Evolutionary conservation across 495 filamentous ascomycete species (phyloP), one percentile per base, ranked within the genome.

Genomic region (Chlorociboria aeruginascens): DNA sequence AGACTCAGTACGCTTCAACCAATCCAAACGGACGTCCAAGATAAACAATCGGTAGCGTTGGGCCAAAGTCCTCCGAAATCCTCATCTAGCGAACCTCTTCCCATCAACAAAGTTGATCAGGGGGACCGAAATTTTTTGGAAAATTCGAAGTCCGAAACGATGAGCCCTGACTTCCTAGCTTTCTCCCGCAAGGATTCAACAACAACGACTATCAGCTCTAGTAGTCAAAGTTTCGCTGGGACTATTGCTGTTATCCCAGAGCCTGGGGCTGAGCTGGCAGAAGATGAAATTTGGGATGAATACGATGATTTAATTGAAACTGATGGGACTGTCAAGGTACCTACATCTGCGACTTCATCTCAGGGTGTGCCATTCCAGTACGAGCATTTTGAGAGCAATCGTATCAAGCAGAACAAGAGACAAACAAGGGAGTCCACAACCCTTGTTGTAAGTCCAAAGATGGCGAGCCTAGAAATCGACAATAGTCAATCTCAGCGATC

Each of bases 231-330:
- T 17, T 53, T 53, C 42, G 46, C 46, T 8, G 54, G 44, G 8
- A 53, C 52, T 8, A 83, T 75, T 9, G 82, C 83, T 20, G 63
- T 84, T 3, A 60, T 83, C 34, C 83, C 83, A 6, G 60, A 65
- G 12, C 67, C 74, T 9, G 70, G 64, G 29, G 72, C 75, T 7
- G 76, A 71, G 7, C 70, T 79, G 6, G 79, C 69, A 12, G 83
- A 89, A 53, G 92, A 97, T 56, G 92, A 97, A 57, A 73, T 95
- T 13, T 98, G 92, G 92, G 78, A 83, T 34, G 58, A 98, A 62
- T 97, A 92, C 53, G 82, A 96, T 60, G 92, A 97, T 58, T 69
- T 94, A 12, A 74, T 96, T 45, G 85, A 85, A 52, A 78, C 87
- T 39, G 48, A 54, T 14, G 46, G 51, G 31, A 48, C 35, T 8